Base-by-base conservation (phyloP, 2,329 filamentous ascomycete genomes). In the Claviceps spartinae region DNA sequence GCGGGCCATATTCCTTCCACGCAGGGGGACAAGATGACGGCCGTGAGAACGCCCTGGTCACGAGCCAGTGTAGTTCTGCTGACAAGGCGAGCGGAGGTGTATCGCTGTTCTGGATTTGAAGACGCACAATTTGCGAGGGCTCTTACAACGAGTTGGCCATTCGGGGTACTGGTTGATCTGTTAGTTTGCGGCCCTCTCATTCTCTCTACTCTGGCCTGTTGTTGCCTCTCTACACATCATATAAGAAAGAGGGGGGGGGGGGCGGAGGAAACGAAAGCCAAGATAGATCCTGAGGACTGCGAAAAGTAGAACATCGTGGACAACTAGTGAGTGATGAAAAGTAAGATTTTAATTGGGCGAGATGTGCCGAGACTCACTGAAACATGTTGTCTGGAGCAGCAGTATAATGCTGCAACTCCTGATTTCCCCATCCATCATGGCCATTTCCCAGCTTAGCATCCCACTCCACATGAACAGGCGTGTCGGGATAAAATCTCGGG, bases 341-440 rank as follows among this genome's bases (percentile, higher is more conserved):
- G 26, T 30, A 9, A 30, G 26, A 11, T 30, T 30, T 4, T 8
- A 30, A 30, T 30, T 9, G 26, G 26, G 26, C n/a, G 37, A 40
- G 14, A 40, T n/a, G n/a, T 7, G 14, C 37, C 6, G 20, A 45
- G 11, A 54, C 64, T 36, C 54, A 69, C 67, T 79, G 70, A 61
- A 81, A 82, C 22, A 72, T 72, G 58, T 81, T 81, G 4, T 66
- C 59, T 0, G 69, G 61, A 11, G 65, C 62, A 37, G 71, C 65
- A 5, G 74, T 75, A 61, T 82, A 82, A 64, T 77, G 74, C 63
- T 82, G 72, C 48, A 77, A 66, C 65, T 82, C 78, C 54, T 78
- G 74, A 59, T 82, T 82, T 22, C 78, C 78, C 78, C 78, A 82
- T 40, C 78, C 78, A 59, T 78, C 72, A n/a, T 70, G 72, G 30